These are phyloP conservation scores for Fonsecaea monophora DNA, from an alignment of 2,329 filamentous ascomycete genomes.

Conservation along the genomic window DNA sequence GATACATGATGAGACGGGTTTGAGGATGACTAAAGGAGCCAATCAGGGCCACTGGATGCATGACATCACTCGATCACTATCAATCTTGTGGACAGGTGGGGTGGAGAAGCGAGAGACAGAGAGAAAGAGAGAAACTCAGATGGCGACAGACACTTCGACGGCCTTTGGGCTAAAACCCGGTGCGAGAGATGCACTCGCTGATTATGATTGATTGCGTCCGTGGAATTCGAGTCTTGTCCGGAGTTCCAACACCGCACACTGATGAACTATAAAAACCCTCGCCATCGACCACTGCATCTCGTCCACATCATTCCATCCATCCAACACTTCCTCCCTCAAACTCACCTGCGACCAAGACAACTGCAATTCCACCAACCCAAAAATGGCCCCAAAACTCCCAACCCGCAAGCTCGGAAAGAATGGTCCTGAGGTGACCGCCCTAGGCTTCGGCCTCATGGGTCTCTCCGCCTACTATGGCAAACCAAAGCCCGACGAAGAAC, in stretches of 20 bases:
- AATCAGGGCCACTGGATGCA: background rate
- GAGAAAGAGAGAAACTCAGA: background rate
- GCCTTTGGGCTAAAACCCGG: conserved; percentile 1
- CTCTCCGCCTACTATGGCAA: conserved; percentile 54
- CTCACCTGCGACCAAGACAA: background rate
- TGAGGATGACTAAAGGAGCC: background rate
- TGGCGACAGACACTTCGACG: background rate
- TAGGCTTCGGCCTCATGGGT: conserved; percentile 42
- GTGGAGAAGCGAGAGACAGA: background rate
- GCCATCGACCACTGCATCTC: background rate
- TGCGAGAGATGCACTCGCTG: background rate
- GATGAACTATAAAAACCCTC: background rate
- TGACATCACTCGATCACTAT: background rate
- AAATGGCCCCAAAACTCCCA: conserved; percentile 32
- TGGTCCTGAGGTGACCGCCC: conserved; percentile 43
- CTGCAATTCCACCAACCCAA: background rate
- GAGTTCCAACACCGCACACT: no score
- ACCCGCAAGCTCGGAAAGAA: conserved; percentile 43
- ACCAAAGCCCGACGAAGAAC: conserved; percentile 56
- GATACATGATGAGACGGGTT: background rate
- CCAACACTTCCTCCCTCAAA: background rate
- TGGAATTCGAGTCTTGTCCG: no score
- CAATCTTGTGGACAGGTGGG: no score
- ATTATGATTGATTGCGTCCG: background rate
- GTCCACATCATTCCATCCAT: background rate